phyloP scores from a whole-genome alignment of 176 grass and related monocot genomes.

The Poa pratensis region DNA sequence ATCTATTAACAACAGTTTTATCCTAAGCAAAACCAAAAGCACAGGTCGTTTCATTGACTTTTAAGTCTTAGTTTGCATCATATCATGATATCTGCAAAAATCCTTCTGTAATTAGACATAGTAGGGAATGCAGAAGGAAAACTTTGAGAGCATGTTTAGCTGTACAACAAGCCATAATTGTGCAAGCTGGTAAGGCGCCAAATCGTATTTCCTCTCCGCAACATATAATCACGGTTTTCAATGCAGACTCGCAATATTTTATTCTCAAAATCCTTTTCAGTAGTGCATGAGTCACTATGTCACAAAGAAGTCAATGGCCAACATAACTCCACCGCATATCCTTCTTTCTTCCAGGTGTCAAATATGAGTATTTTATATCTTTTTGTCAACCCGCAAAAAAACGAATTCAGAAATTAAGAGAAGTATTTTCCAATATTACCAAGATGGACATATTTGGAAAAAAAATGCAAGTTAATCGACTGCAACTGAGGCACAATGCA shows the following conservation, averaged over 20 bases:
- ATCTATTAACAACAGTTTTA: neutral
- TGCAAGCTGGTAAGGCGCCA: neutral
- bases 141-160: neutral
- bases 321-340: neutral
- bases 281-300: conserved; percentile 19
- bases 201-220: neutral
- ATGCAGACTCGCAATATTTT: neutral
- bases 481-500: neutral
- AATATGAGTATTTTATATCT: neutral
- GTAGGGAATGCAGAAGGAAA: neutral
- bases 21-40: neutral
- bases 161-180: neutral
- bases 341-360: conserved; percentile 17
- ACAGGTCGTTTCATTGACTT: neutral
- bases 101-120: neutral
- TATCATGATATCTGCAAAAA: neutral
- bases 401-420: neutral
- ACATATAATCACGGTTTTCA: neutral
- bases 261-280: neutral
- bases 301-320: conserved; percentile 18
- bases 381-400: conserved; percentile 13
- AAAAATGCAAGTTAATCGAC: conserved; percentile 1
- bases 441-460: neutral
- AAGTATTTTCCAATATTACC: conserved; percentile 6
- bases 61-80: neutral